Base-by-base conservation (phyloP, 306 rosid genomes). In the Rosa lucieae region DNA sequence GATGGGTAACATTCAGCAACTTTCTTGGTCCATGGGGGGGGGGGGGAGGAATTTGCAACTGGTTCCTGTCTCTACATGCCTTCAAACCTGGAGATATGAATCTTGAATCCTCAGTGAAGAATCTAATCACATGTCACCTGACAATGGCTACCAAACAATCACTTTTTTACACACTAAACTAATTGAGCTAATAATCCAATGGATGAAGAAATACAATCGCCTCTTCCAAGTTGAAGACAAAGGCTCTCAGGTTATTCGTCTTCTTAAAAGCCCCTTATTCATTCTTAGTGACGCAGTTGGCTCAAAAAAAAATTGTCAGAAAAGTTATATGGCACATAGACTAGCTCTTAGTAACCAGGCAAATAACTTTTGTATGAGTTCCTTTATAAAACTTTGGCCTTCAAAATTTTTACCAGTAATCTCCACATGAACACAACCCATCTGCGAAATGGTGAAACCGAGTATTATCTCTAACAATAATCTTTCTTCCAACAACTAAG, bases 401-500 rank as follows among this genome's bases (percentile, higher is more conserved):
- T 51, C 48, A 53, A 42, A 53, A 44, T 59, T 15, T 7, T 58
- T 79, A 88, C 91, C 91, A 88, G 78, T 86, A 86, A 83, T 88
- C 94, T 71, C 87, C 81, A 46, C 84, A 87, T 52, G 86, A 90
- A 76, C 92, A 90, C 15, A 51, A 67, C 61, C 91, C 86, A 51
- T 74, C 77, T 14, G 77, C 77, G 42, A 90, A 90, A 86, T 83
- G 85, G 85, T 90, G 94, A 72, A 88, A 90, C 76, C 89, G 86
- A 32, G 58, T 86, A 67, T 78, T 83, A 70, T 90, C 92, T 70
- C 89, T 83, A 3, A 90, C 80, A 68, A 86, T 85, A 62, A 88
- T 85, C 76, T 75, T 58, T 73, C 90, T 85, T 66, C 84, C 82
- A 2, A 43, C 82, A 52, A 84, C 90, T 62, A 76, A 84, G 37